phyloP scores from a whole-genome alignment of 192 early-diverging fungal species.

The Gryganskiella cystojenkinii region DNA sequence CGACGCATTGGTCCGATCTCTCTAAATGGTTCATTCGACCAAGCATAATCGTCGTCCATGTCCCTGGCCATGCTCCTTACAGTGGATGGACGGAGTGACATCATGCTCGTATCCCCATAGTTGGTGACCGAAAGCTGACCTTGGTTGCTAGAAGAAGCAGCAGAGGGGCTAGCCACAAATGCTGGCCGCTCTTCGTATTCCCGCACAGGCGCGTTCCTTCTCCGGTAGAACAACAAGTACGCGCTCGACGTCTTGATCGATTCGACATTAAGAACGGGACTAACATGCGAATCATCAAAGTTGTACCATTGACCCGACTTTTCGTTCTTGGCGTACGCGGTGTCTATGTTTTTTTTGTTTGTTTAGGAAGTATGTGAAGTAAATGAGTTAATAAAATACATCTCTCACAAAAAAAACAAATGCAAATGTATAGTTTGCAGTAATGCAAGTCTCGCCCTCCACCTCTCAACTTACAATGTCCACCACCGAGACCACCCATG shows the following conservation, averaged over 20 bases:
- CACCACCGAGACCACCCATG: conserved; percentile 76
- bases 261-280: conserved; percentile 23
- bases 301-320: conserved; percentile 77
- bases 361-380: neutral
- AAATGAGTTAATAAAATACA: neutral
- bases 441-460: too few relatives aligned
- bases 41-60: neutral
- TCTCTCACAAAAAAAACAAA: neutral
- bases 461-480: conserved; percentile 74
- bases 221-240: conserved; percentile 45
- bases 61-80: too few relatives aligned
- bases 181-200: conserved; percentile 34
- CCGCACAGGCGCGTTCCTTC: conserved; percentile 25
- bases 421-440: too few relatives aligned
- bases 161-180: too few relatives aligned
- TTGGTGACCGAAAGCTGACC: too few relatives aligned
- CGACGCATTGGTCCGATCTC: too few relatives aligned
- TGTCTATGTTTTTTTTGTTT: conserved; percentile 46
- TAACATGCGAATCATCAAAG: conserved; percentile 86
- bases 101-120: too few relatives aligned
- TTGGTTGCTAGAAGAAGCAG: too few relatives aligned
- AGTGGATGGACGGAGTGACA: too few relatives aligned
- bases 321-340: conserved; percentile 74
- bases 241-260: conserved; percentile 46
- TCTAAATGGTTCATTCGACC: neutral